A percentile compares a stretch with the other conserved stretches of the same genome.
Evolutionary conservation across 2,329 filamentous ascomycete species (phyloP).

Genomic region (Penicillium hordei): DNA sequence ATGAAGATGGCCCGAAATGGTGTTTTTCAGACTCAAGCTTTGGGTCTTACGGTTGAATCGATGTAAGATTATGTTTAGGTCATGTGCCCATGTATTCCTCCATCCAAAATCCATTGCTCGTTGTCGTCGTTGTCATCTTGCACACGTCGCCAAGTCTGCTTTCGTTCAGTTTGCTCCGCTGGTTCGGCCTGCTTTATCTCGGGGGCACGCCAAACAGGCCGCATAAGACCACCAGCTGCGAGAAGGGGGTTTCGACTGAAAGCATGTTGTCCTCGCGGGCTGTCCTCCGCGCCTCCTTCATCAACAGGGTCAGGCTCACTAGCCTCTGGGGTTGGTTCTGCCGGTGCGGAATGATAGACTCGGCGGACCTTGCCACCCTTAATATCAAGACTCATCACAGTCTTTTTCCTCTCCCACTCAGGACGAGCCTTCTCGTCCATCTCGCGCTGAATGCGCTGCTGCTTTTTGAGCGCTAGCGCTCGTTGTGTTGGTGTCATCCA

Average conservation of each 20-base stretch:
- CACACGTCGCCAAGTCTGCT: slow-evolving; percentile 48
- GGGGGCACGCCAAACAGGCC: slow-evolving; percentile 46
- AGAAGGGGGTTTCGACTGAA: slow-evolving; percentile 49
- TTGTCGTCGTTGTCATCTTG: slow-evolving; percentile 51
- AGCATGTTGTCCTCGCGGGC: slow-evolving; percentile 30
- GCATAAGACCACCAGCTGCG: slow-evolving; percentile 44
- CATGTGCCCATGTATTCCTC: slow-evolving; percentile 41
- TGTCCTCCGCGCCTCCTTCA: slow-evolving; percentile 11
- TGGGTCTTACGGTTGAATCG: neutral
- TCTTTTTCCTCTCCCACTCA: slow-evolving; percentile 83
- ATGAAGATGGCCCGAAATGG: neutral
- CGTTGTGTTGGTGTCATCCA: slow-evolving; percentile 84
- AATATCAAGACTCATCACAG: slow-evolving; percentile 82
- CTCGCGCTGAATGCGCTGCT: slow-evolving; percentile 79
- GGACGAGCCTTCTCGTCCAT: slow-evolving; percentile 82
- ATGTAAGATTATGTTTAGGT: neutral
- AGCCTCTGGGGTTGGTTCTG: slow-evolving; percentile 23
- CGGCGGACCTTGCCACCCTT: slow-evolving; percentile 73
- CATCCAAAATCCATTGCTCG: slow-evolving; percentile 50
- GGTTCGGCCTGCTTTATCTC: slow-evolving; percentile 28
- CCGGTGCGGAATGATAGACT: slow-evolving; percentile 39
- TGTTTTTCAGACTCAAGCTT: neutral
- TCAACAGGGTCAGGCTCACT: slow-evolving; percentile 19
- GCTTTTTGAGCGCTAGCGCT: slow-evolving; percentile 77
- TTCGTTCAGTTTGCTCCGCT: slow-evolving; percentile 32